Conservation (phyloP, 495 filamentous ascomycete species). For the Cryomyces antarcticus region DNA sequence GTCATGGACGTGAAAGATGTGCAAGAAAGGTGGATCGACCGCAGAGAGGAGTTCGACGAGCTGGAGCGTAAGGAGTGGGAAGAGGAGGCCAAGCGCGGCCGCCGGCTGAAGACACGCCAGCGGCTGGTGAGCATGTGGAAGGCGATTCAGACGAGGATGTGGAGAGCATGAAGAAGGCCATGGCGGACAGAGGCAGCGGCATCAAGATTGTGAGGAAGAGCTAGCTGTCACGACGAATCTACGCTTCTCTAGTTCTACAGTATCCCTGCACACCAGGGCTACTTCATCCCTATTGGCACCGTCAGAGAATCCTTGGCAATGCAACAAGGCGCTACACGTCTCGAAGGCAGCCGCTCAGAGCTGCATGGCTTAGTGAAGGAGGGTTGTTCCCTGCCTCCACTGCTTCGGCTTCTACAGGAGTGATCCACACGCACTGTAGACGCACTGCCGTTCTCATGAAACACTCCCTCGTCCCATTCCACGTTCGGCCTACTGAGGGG, state of each 20-base stretch:
- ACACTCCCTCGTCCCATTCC: conserved; percentile 17
- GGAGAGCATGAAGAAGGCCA: background rate
- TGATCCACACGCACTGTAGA: too few species aligned
- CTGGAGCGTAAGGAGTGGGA: conserved; percentile 51
- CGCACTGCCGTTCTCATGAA: too few species aligned
- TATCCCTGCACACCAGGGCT: too few species aligned
- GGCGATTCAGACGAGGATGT: conserved; percentile 10
- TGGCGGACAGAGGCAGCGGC: conserved; percentile 4
- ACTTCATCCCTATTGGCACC: too few species aligned
- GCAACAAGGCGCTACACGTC: too few species aligned
- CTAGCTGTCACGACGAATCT: background rate
- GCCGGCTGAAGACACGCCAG: conserved; percentile 16
- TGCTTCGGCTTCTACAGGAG: too few species aligned
- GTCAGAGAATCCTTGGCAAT: too few species aligned
- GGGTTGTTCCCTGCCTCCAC: too few species aligned
- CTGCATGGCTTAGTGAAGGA: too few species aligned
- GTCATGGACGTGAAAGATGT: conserved; percentile 68
- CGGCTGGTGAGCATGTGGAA: conserved; percentile 13
- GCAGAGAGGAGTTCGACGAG: conserved; percentile 74
- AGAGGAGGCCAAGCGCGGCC: conserved; percentile 29
- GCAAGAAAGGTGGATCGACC: conserved; percentile 86
- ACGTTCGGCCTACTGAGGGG: too few species aligned
- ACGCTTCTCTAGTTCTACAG: too few species aligned
- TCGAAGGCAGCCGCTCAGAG: too few species aligned
- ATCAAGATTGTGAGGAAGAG: conserved; percentile 15